Base-by-base conservation (phyloP, 331 rosid species). In the Quercus lobata region DNA sequence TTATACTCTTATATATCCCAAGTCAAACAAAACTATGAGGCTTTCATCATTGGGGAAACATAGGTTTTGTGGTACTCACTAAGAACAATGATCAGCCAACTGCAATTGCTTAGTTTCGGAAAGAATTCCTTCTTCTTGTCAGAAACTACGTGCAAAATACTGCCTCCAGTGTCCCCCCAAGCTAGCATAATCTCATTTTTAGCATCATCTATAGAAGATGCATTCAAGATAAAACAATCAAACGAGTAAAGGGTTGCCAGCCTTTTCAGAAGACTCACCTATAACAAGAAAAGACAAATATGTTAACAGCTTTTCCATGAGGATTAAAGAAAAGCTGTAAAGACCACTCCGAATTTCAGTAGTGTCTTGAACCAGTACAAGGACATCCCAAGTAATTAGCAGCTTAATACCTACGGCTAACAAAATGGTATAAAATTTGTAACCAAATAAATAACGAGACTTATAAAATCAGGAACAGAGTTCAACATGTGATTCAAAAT, bases 141-240 rank as follows among this genome's bases (percentile, higher is more conserved):
- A 74, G 98, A 90, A 71, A 78, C 85, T 41, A 91, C 61, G 78
- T 82, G 91, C 82, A 88, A 58, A 71, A 89, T 82, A 58, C 76
- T 65, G 73, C 87, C 86, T 70, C 58, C 62, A 57, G 63, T 72
- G 54, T 82, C 65, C 76, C 60, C 73, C 97, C 94, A 91, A 66
- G 84, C 79, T 29, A 82, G 90, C 74, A 68, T 54, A 84, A 82
- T 75, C 80, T 82, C 90, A 60, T 54, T 65, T 16, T 35, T 57
- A 27, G 85, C 69, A 66, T 86, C 87, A 71, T 80, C 69, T 12
- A 60, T 4, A 34, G 82, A 79, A 74, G 81, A 72, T 74, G 80
- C 19, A 80, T 85, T 82, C 70, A 88, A 76, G 73, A 78, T 35
- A 78, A 91, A 88, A 84, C 84, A 91, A 78, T 86, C 84, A 71